Percentiles rank a stretch among this genome's conserved stretches.
phyloP scores from a whole-genome alignment of 345 rosid genomes.

The Linum usitatissimum region DNA sequence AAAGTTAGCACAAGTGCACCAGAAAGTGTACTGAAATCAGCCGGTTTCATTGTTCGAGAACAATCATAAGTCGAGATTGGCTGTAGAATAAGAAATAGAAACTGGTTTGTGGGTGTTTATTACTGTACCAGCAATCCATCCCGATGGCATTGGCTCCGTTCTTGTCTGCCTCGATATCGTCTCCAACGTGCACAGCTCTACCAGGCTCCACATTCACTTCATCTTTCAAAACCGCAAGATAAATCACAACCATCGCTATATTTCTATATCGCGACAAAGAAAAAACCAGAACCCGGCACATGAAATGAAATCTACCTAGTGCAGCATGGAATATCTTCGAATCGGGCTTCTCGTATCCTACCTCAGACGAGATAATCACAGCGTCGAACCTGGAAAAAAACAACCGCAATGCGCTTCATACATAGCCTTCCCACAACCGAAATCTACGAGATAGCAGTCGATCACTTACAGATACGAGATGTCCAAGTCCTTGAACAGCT shows the following conservation, averaged over 20 bases:
- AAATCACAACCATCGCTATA: not conserved
- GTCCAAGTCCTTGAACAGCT: conserved; percentile 65
- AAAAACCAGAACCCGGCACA: not conserved
- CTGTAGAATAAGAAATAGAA: not conserved
- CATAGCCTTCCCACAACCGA: not conserved
- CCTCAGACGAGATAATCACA: conserved; percentile 71
- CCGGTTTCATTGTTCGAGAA: not conserved
- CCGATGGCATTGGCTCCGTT: conserved; percentile 62
- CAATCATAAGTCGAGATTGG: too few relatives aligned
- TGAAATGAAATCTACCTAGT: conserved; percentile 34
- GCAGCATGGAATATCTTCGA: conserved; percentile 59
- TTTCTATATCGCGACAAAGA: not conserved
- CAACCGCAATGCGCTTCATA: not conserved
- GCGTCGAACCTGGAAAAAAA: conserved; percentile 33
- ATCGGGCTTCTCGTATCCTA: conserved; percentile 78
- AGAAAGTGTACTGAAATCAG: not conserved
- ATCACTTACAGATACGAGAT: conserved; percentile 13
- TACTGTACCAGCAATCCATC: conserved; percentile 62
- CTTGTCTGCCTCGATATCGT: conserved; percentile 65
- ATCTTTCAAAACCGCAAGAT: conserved; percentile 25
- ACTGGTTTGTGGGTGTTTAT: not conserved
- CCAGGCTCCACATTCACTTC: conserved; percentile 39
- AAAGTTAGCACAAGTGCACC: not conserved
- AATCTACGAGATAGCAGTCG: not conserved
- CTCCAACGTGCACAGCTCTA: conserved; percentile 69